Evolutionary conservation across 495 filamentous ascomycete genomes (phyloP).

Genomic region (Trichoderma parareesei): DNA sequence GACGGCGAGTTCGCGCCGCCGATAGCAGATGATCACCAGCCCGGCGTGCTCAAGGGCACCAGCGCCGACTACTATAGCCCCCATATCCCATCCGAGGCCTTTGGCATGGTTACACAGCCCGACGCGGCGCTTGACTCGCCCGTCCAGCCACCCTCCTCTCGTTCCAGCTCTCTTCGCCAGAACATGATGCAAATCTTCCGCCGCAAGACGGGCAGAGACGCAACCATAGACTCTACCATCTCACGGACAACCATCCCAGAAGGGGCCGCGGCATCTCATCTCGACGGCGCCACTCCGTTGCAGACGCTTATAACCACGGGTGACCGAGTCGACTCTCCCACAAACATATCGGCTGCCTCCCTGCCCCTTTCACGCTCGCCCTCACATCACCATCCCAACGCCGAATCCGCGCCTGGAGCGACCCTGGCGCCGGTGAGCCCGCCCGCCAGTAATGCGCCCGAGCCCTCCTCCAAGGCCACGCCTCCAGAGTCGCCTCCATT

Average conservation of each 20-base stretch:
- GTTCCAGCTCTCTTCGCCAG: constrained; percentile 9
- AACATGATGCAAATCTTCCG: constrained; percentile 13
- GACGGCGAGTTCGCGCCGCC: constrained; percentile 3
- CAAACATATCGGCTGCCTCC: not conserved
- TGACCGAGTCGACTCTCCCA: not conserved
- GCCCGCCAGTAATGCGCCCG: not conserved
- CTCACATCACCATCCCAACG: not conserved
- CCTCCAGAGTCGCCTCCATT: not conserved
- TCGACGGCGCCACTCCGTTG: not conserved
- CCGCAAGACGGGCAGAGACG: not conserved
- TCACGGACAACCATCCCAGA: not conserved
- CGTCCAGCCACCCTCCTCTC: not conserved
- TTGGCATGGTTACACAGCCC: constrained; percentile 6
- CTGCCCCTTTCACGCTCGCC: not conserved
- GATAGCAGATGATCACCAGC: not conserved
- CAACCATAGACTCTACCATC: not conserved
- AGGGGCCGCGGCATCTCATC: not conserved
- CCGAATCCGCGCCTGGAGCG: not conserved
- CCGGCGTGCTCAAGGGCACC: constrained; percentile 10
- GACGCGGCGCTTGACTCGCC: not conserved
- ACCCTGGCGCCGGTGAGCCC: constrained; percentile 21
- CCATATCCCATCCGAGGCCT: constrained; percentile 11
- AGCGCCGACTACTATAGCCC: constrained; percentile 12
- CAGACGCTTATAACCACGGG: not conserved
- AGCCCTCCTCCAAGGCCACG: not conserved